Conservation (phyloP, 176 grass and related monocot species). For the Areca catechu region DNA sequence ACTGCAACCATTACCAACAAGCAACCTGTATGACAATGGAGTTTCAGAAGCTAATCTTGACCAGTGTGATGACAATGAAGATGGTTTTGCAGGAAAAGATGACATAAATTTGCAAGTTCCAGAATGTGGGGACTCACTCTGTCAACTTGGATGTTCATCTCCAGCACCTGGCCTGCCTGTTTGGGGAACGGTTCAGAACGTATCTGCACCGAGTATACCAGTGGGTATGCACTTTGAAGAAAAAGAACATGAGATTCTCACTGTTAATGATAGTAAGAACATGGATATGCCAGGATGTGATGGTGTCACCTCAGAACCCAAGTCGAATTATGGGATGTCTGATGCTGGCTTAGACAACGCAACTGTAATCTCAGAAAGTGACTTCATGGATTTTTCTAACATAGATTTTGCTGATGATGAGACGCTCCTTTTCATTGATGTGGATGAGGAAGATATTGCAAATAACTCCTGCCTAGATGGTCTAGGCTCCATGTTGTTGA, state of each 20-base stretch:
- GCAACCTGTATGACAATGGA: slow-evolving; percentile 28
- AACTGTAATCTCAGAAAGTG: slow-evolving; percentile 29
- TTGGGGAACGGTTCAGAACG: slow-evolving; percentile 27
- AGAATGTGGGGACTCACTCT: slow-evolving; percentile 10
- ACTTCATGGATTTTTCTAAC: slow-evolving; percentile 56
- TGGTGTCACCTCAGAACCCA: slow-evolving; percentile 23
- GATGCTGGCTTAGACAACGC: slow-evolving; percentile 29
- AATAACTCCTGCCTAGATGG: slow-evolving; percentile 1
- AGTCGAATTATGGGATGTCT: slow-evolving; percentile 29
- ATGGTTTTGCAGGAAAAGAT: slow-evolving; percentile 17
- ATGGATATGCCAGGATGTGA: slow-evolving; percentile 29
- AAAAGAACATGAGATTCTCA: slow-evolving; percentile 14
- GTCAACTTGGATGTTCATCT: slow-evolving; percentile 32
- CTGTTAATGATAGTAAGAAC: slow-evolving; percentile 30
- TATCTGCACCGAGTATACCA: slow-evolving; percentile 14
- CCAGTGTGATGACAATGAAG: slow-evolving; percentile 26
- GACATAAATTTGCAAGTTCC: slow-evolving; percentile 22
- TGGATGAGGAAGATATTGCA: slow-evolving; percentile 25
- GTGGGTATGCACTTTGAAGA: slow-evolving; percentile 20
- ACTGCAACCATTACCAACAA: slow-evolving; percentile 30
- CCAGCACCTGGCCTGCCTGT: slow-evolving; percentile 27
- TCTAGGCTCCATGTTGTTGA: slow-evolving; percentile 30
- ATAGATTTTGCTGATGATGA: slow-evolving; percentile 40
- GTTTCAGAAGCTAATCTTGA: slow-evolving; percentile 30
- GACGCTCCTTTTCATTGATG: slow-evolving; percentile 44